Evolutionary conservation across 202 grass and related monocot genomes (phyloP), one percentile per base, ranked within the genome.

Genomic region (Cymbopogon flexuosus): DNA sequence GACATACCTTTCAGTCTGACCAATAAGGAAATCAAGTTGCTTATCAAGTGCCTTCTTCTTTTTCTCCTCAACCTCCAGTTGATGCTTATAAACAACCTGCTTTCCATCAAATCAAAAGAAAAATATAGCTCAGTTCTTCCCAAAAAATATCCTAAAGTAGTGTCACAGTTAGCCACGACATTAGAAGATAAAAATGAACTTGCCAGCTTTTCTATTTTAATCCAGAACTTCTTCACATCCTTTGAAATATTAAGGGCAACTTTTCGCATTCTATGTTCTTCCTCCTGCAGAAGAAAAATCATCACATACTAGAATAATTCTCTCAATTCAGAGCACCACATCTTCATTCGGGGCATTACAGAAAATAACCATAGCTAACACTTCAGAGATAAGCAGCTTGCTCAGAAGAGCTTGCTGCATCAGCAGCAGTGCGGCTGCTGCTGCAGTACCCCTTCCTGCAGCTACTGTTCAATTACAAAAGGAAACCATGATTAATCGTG

Each of bases 171-270:
- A 59, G 35, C 41, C 39, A 77, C 22, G 80, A 78, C 14, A 33
- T 72, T 79, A 81, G 24, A 39, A 23, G 11, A 43, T 27, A 13
- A 27, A 52, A 88, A 76, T 51, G 45, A 79, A 91, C 88, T 91
- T 85, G 66, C 96, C 88, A 99, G 81, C 47, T 96, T 99, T 86
- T 99, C 96, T 86, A 99, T 96, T 88, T 99, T 99, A 24, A 82
- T 90, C 96, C 96, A 99, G 74, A 99, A 99, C 81, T 99, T 99
- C 86, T 96, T 99, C 83, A 99, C 96, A 39, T 99, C 96, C 86
- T 99, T 99, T 19, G 96, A 99, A 74, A 99, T 93, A 88, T 96
- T 99, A 57, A 93, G 59, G 40, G 96, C 96, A 27, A 96, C 90
- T 93, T 93, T 99, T 72, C 74, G 95, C 51, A 99, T n/a, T 34